These are phyloP conservation scores for Stemphylium lycopersici DNA, from an alignment of 2,329 filamentous ascomycete species.

Conservation along the genomic window DNA sequence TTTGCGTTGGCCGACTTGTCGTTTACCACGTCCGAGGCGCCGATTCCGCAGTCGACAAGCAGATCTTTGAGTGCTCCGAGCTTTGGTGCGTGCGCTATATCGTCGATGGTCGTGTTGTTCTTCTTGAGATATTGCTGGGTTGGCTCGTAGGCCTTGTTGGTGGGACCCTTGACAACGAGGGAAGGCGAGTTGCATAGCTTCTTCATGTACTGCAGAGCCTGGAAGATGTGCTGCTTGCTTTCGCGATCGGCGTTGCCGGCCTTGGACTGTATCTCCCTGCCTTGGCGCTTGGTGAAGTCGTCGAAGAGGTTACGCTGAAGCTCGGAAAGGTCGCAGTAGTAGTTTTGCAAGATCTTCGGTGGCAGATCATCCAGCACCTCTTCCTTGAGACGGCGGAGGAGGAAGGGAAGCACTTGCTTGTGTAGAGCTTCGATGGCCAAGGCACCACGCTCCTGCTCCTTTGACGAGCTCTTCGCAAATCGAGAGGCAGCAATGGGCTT, in stretches of 20 bases:
- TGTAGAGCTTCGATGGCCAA: slow-evolving; percentile 97
- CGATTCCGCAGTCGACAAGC: slow-evolving; percentile 98
- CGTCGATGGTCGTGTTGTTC: slow-evolving; percentile 81
- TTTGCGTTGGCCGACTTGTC: slow-evolving; percentile 53
- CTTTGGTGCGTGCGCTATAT: slow-evolving; percentile 89
- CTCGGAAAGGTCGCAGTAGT: slow-evolving; percentile 97
- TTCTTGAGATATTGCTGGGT: slow-evolving; percentile 80
- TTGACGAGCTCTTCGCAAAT: slow-evolving; percentile 95
- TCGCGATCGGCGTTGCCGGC: slow-evolving; percentile 83
- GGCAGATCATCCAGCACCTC: slow-evolving; percentile 95
- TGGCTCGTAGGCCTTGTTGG: slow-evolving; percentile 86
- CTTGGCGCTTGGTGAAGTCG: slow-evolving; percentile 92
- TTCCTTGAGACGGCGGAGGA: slow-evolving; percentile 94
- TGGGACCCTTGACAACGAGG: slow-evolving; percentile 86
- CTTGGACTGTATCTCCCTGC: slow-evolving; percentile 83
- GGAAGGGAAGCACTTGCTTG: slow-evolving; percentile 96
- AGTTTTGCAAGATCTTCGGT: slow-evolving; percentile 98
- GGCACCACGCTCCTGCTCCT: slow-evolving; percentile 96
- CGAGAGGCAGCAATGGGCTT: slow-evolving; percentile 94
- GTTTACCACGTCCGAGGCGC: slow-evolving; percentile 57
- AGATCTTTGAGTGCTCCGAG: slow-evolving; percentile 87
- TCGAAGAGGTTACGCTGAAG: slow-evolving; percentile 95
- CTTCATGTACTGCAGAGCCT: slow-evolving; percentile 98
- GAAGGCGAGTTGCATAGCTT: slow-evolving; percentile 98
- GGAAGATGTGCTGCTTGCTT: slow-evolving; percentile 98